Evolutionary conservation across 106 monocot genomes (phyloP).

Genomic region (Acorus gramineus): DNA sequence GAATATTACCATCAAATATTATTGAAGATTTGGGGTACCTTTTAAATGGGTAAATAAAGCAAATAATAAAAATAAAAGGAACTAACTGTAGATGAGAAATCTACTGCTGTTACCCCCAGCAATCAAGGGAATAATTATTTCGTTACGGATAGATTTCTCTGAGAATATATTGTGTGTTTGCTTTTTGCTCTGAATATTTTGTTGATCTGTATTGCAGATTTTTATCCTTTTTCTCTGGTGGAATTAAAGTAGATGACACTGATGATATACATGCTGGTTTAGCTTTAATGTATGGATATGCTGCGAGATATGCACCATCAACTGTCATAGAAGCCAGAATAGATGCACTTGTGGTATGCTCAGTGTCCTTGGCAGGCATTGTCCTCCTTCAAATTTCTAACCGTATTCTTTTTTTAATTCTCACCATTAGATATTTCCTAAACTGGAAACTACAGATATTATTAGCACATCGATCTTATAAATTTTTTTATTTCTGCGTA

Average conservation of each 20-base stretch:
- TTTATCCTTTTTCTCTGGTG: slow-evolving; percentile 63
- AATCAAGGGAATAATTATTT: not conserved
- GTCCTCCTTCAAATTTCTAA: not conserved
- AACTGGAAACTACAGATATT: no score
- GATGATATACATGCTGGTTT: slow-evolving; percentile 94
- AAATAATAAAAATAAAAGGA: no score
- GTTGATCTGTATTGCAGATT: slow-evolving; percentile 34
- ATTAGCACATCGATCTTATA: no score
- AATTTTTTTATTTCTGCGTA: no score
- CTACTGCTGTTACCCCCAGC: not conserved
- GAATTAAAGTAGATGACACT: slow-evolving; percentile 52
- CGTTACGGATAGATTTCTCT: not conserved
- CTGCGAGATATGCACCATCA: slow-evolving; percentile 97
- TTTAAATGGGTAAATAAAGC: no score
- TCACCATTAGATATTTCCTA: not conserved
- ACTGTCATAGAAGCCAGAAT: slow-evolving; percentile 97
- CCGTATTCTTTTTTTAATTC: not conserved
- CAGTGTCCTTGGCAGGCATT: not conserved
- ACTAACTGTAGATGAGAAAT: not conserved
- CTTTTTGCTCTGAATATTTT: not conserved
- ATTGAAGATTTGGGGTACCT: no score
- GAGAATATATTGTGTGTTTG: not conserved
- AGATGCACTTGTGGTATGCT: slow-evolving; percentile 96
- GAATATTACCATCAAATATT: no score
- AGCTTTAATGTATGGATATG: slow-evolving; percentile 99